Evolutionary conservation across 2,329 filamentous ascomycete genomes (phyloP).

Genomic region (Scopulariopsis brevicaulis): DNA sequence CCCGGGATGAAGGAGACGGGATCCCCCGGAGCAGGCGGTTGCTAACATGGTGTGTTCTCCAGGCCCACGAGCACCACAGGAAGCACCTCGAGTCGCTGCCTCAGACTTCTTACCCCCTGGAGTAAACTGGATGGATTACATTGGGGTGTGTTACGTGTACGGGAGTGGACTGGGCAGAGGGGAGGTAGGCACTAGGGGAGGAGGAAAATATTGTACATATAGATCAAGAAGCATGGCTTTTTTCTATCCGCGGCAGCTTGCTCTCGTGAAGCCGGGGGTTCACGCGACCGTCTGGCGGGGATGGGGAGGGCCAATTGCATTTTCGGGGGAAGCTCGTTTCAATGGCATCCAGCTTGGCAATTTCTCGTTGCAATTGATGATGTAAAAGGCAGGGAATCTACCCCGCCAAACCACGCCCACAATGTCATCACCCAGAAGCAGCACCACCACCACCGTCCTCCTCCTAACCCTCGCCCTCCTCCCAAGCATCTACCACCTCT

Average conservation of each 20-base stretch:
- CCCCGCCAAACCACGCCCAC: neutral
- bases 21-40: neutral
- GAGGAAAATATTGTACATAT: neutral
- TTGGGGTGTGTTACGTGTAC: slow-evolving; percentile 1
- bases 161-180: neutral
- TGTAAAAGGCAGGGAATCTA: neutral
- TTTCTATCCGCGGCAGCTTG: neutral
- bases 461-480: slow-evolving; percentile 21
- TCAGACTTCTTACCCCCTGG: slow-evolving; percentile 70
- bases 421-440: slow-evolving; percentile 10
- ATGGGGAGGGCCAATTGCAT: neutral
- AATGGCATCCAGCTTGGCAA: neutral
- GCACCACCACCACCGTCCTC: slow-evolving; percentile 30
- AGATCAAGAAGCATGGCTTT: neutral
- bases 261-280: neutral
- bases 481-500: neutral
- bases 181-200: neutral
- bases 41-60: neutral
- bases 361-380: neutral
- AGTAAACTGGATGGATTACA: slow-evolving; percentile 17
- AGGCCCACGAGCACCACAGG: slow-evolving; percentile 88
- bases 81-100: slow-evolving; percentile 74
- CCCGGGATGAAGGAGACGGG: neutral
- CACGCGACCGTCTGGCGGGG: neutral
- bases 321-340: too few species aligned